Conservation (phyloP, 2,329 filamentous ascomycete species). For the Ascochyta viciae-villosae region DNA sequence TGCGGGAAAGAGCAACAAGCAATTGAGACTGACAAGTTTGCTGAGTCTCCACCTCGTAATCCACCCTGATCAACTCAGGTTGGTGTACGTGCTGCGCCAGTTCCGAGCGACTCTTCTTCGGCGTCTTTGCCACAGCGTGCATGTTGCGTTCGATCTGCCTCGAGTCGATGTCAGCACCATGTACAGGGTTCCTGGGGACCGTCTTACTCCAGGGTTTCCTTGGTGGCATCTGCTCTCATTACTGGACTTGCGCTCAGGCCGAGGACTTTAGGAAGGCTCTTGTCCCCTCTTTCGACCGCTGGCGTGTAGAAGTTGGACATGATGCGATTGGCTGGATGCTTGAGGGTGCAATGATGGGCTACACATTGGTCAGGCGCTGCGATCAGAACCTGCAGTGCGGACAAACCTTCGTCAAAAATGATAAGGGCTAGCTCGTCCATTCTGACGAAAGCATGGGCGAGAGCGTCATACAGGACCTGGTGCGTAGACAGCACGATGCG, state of each 20-base stretch:
- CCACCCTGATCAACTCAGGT: slow-evolving; percentile 62
- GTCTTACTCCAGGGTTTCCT: slow-evolving; percentile 57
- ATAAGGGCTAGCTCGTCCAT: slow-evolving; percentile 71
- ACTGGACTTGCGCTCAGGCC: slow-evolving; percentile 84
- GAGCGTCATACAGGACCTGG: slow-evolving; percentile 75
- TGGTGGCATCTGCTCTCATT: slow-evolving; percentile 63
- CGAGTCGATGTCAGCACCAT: slow-evolving; percentile 20
- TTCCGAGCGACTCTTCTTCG: slow-evolving; percentile 72
- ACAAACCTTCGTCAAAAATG: slow-evolving; percentile 79
- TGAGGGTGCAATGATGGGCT: slow-evolving; percentile 77
- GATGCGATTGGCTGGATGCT: slow-evolving; percentile 70
- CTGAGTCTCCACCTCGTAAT: slow-evolving; percentile 31
- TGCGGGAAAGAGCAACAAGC: slow-evolving; percentile 23
- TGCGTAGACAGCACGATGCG: slow-evolving; percentile 80
- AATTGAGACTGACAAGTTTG: slow-evolving; percentile 14
- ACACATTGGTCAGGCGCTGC: slow-evolving; percentile 7
- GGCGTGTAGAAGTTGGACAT: slow-evolving; percentile 76
- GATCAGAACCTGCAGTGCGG: not conserved
- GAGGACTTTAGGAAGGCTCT: slow-evolving; percentile 68
- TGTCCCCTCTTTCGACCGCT: slow-evolving; percentile 37
- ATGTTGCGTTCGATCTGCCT: slow-evolving; percentile 72
- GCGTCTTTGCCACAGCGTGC: slow-evolving; percentile 72
- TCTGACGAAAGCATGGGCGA: slow-evolving; percentile 75
- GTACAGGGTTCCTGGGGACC: not conserved
- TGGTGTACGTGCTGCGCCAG: slow-evolving; percentile 71